Percentiles rank a stretch among this genome's conserved stretches.
Conservation (phyloP, 164 flowering plant species). For the Dillenia suffruticosa region DNA sequence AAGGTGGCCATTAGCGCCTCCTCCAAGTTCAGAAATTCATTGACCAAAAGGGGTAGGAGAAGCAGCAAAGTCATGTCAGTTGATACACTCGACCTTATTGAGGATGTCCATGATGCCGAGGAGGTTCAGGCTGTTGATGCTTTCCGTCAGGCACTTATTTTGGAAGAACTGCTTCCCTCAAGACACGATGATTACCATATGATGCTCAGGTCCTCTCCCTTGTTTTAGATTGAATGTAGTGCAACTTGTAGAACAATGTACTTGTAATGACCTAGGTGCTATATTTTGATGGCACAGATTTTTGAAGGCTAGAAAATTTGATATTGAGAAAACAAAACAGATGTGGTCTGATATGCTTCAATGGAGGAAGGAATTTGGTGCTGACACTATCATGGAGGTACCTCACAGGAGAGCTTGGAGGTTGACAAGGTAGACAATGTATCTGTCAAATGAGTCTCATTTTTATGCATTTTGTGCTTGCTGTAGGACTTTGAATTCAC, state of each 20-base stretch:
- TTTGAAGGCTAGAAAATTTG: conserved; percentile 87
- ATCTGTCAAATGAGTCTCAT: background rate
- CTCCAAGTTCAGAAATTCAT: conserved; percentile 62
- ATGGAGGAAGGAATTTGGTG: conserved; percentile 88
- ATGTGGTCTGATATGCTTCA: conserved; percentile 93
- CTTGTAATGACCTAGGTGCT: too few relatives aligned
- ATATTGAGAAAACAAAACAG: conserved; percentile 82
- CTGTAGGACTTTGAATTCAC: conserved; percentile 78
- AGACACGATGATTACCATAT: conserved; percentile 88
- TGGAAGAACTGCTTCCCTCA: conserved; percentile 85
- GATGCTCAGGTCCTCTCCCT: conserved; percentile 63
- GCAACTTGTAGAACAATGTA: too few relatives aligned
- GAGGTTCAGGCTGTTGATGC: conserved; percentile 91
- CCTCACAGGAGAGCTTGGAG: background rate
- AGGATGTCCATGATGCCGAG: conserved; percentile 74
- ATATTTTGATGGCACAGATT: conserved; percentile 39
- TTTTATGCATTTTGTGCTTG: background rate
- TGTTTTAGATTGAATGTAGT: background rate
- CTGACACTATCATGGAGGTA: conserved; percentile 85
- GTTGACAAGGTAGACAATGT: background rate
- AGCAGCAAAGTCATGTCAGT: conserved; percentile 67
- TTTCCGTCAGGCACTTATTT: conserved; percentile 82
- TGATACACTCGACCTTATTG: conserved; percentile 23
- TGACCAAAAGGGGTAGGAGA: conserved; percentile 62
- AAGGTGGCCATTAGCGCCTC: conserved; percentile 86